A percentile compares a stretch with the other conserved stretches of the same genome.
Conservation (phyloP, 306 rosid genomes). For the Senna siamea region DNA sequence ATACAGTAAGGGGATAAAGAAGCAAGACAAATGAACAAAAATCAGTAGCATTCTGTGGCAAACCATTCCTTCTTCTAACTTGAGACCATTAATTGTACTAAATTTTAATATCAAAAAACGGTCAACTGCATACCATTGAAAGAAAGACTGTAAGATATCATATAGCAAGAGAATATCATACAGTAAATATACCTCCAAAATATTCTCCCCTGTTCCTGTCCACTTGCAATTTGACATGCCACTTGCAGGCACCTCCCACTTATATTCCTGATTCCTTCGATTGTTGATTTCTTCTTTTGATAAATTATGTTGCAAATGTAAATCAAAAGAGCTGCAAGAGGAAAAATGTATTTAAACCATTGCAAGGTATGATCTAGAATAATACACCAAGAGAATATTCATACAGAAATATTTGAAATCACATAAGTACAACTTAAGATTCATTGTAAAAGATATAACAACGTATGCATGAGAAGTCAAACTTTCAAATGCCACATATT, state of each 20-base stretch:
- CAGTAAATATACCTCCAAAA: conserved; percentile 61
- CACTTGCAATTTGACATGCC: conserved; percentile 83
- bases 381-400: too few relatives aligned
- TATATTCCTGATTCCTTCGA: conserved; percentile 57
- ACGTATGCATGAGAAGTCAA: too few relatives aligned
- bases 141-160: neutral
- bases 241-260: conserved; percentile 75
- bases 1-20: neutral
- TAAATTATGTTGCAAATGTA: conserved; percentile 66
- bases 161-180: conserved; percentile 20
- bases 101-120: conserved; percentile 24
- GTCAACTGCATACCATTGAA: neutral
- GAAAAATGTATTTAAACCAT: conserved; percentile 26
- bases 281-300: conserved; percentile 67
- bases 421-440: too few relatives aligned
- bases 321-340: conserved; percentile 64
- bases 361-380: neutral
- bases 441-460: too few relatives aligned
- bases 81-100: conserved; percentile 17
- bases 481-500: neutral
- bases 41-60: neutral
- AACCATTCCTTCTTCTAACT: conserved; percentile 19
- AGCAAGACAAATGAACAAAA: neutral
- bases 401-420: too few relatives aligned
- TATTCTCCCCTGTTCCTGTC: conserved; percentile 80